Evolutionary conservation across 2,329 filamentous ascomycete genomes (phyloP).

Genomic region (Lasiodiplodia theobromae): DNA sequence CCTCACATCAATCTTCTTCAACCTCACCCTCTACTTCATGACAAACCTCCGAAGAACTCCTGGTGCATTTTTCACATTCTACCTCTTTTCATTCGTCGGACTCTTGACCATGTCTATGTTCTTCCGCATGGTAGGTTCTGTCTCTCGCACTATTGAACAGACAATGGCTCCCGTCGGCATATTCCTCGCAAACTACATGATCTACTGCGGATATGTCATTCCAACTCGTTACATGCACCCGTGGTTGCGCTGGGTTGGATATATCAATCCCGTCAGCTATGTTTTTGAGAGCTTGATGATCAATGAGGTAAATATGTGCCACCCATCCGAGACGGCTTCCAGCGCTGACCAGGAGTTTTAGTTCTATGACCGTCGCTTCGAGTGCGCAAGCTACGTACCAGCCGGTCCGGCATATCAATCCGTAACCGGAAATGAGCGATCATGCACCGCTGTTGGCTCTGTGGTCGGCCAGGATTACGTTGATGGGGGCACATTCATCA

Average conservation of each 20-base stretch:
- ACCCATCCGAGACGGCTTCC: too few species aligned
- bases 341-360: too few species aligned
- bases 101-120: constrained; percentile 80
- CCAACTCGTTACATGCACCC: constrained; percentile 70
- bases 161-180: constrained; percentile 55
- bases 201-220: constrained; percentile 71
- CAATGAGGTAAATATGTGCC: constrained; percentile 67
- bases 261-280: constrained; percentile 79
- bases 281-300: constrained; percentile 81
- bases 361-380: too few species aligned
- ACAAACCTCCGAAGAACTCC: constrained; percentile 75
- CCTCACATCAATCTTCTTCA: constrained; percentile 73
- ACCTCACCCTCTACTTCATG: constrained; percentile 84
- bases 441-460: constrained; percentile 54
- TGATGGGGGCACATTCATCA: constrained; percentile 49
- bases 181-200: constrained; percentile 71
- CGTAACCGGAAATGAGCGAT: constrained; percentile 32
- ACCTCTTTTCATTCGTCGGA: constrained; percentile 70
- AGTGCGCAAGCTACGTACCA: too few species aligned
- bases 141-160: constrained; percentile 66
- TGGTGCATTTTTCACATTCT: constrained; percentile 82
- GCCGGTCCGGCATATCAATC: too few species aligned
- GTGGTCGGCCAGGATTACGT: constrained; percentile 48
- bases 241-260: constrained; percentile 86
- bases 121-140: constrained; percentile 79